Percentiles rank a stretch among this genome's conserved stretches.
phyloP scores from a whole-genome alignment of 192 early-diverging fungal species.

The Phlyctochytrium planicorne region DNA sequence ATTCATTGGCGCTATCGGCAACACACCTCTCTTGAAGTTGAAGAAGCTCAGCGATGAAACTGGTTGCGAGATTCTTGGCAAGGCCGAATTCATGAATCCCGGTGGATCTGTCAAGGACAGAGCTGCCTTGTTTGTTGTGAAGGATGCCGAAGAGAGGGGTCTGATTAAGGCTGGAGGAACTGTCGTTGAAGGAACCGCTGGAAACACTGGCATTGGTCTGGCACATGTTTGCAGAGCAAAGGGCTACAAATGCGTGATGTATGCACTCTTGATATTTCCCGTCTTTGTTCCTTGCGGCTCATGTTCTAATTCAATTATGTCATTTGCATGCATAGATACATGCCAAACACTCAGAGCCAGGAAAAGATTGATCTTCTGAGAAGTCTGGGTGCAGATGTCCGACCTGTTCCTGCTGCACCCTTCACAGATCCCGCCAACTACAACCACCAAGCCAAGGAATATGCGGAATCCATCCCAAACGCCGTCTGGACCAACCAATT shows the following conservation, averaged over 20 bases:
- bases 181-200: constrained; percentile 63
- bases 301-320: too few relatives aligned
- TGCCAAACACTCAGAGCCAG: constrained; percentile 94
- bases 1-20: constrained; percentile 83
- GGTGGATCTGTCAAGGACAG: constrained; percentile 97
- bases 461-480: constrained; percentile 74
- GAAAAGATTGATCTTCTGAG: constrained; percentile 92
- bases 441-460: constrained; percentile 87
- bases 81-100: constrained; percentile 98
- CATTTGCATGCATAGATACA: too few relatives aligned
- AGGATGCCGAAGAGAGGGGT: constrained; percentile 88
- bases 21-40: constrained; percentile 71
- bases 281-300: not conserved
- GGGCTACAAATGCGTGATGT: constrained; percentile 41
- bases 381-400: constrained; percentile 94
- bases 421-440: constrained; percentile 92
- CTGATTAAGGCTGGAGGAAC: constrained; percentile 81
- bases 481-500: constrained; percentile 98
- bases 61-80: constrained; percentile 73
- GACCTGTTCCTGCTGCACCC: constrained; percentile 87
- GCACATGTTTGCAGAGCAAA: constrained; percentile 43
- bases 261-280: not conserved
- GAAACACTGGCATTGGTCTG: constrained; percentile 75
- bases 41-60: not conserved
- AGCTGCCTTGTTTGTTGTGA: constrained; percentile 89